These are phyloP conservation scores for Schizothecium vesticola DNA, from an alignment of 495 filamentous ascomycete genomes.

Conservation along the genomic window DNA sequence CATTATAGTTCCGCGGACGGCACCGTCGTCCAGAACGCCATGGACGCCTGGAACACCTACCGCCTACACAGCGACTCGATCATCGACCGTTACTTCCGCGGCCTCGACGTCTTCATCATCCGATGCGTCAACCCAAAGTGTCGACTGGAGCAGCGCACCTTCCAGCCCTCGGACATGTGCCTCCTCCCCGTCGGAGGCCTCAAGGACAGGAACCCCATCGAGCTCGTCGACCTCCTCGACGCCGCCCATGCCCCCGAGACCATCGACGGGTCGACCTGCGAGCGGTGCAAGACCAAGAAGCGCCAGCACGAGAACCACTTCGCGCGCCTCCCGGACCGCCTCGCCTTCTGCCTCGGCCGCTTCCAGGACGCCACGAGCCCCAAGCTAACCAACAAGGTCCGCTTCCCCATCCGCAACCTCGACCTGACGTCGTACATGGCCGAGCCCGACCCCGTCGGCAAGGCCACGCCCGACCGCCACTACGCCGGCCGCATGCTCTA, in stretches of 20 bases:
- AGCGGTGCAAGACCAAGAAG: conserved; percentile 24
- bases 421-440: conserved; percentile 32
- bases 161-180: conserved; percentile 19
- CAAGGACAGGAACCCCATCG: conserved; percentile 12
- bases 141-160: conserved; percentile 10
- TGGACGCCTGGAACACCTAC: conserved; percentile 28
- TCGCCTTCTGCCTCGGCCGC: conserved; percentile 28
- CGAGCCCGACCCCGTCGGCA: conserved; percentile 14
- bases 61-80: conserved; percentile 21
- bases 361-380: conserved; percentile 14
- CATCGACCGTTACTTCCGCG: conserved; percentile 36
- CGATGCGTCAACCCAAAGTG: conserved; percentile 24
- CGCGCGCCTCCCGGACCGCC: conserved; percentile 33
- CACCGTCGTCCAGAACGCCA: conserved; percentile 22
- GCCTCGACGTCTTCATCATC: conserved; percentile 25
- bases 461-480: conserved; percentile 15
- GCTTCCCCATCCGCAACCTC: conserved; percentile 32
- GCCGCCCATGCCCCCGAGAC: conserved; percentile 12
- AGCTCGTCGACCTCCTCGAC: conserved; percentile 19
- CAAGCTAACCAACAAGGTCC: conserved; percentile 27
- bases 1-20: conserved; percentile 16
- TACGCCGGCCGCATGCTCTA: conserved; percentile 31
- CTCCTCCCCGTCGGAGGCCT: conserved; percentile 22
- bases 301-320: conserved; percentile 25
- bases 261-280: conserved; percentile 21